Evolutionary conservation across 1,284 basidiomycete genomes (phyloP), one percentile per base, ranked within the genome.

Genomic region (Sporisorium iseilematis-ciliati): DNA sequence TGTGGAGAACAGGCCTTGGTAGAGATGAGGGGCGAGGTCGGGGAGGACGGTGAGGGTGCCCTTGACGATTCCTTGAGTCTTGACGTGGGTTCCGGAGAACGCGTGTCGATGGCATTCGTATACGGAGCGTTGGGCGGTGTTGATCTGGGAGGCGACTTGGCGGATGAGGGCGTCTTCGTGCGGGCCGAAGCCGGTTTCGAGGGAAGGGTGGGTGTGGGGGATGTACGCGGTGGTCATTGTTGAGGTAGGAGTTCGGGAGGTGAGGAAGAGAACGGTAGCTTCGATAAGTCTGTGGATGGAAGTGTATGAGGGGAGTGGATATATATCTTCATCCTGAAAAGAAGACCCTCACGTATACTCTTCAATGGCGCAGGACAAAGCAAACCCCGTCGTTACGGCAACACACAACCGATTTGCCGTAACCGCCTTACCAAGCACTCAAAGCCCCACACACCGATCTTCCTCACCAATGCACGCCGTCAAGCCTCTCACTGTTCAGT

Each of bases 111-210:
- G 70, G 35, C 38, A 55, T 41, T 73, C 75, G 67, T 61, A 73
- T 38, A 73, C 72, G 33, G 60, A 56, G 3, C 21, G 55, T 52
- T 80, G 78, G n/a, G 72, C 69, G 18, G 67, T 70, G 49, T 65
- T 60, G 69, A 82, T 81, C 53, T 81, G 79, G n/a, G 45, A 48
- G 7, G 59, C 69, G 21, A 80, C 75, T 48, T 81, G 72, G 43
- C 50, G 31, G 63, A 82, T 82, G 23, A 73, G 40, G 35, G 59
- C 57, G 42, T 81, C 79, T 50, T 82, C 80, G 21, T 76, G 65
- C n/a, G 64, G 21, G 12, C 73, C 74, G 1, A 69, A 58, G 46
- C 78, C 70, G 12, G 61, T 31, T 52, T 82, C 80, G 26, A 80
- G 75, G 16, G 63, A 55, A 21, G 68, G 46, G 21, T 78, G 67